These are phyloP conservation scores for Hemisphaericaspora lyxosophila DNA, from an alignment of 1,139 yeast genomes.

Conservation along the genomic window DNA sequence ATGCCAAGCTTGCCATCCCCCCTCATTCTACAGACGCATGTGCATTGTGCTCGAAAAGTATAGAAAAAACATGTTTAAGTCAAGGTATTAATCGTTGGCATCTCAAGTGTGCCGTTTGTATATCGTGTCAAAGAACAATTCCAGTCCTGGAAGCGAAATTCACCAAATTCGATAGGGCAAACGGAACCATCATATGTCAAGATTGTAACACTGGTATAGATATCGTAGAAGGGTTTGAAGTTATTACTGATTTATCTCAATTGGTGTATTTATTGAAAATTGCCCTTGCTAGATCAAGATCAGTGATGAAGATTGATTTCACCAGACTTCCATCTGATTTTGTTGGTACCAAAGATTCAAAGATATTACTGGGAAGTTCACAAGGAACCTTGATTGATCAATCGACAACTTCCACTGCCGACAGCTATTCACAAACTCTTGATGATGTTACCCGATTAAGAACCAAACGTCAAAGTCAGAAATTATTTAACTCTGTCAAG, in stretches of 20 bases:
- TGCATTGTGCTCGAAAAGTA: slow-evolving; percentile 64
- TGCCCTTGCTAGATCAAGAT: slow-evolving; percentile 76
- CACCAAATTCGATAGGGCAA: slow-evolving; percentile 25
- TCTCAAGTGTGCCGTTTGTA: slow-evolving; percentile 65
- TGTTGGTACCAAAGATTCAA: not conserved
- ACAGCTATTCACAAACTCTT: slow-evolving; percentile 64
- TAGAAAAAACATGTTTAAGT: slow-evolving; percentile 77
- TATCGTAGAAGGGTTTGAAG: slow-evolving; percentile 54
- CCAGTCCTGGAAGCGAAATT: slow-evolving; percentile 31
- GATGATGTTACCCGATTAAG: slow-evolving; percentile 77
- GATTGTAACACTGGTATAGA: slow-evolving; percentile 51
- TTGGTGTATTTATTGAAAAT: slow-evolving; percentile 75
- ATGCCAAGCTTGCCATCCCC: slow-evolving; percentile 43
- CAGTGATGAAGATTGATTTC: slow-evolving; percentile 51
- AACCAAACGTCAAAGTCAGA: slow-evolving; percentile 70
- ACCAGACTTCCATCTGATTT: slow-evolving; percentile 4
- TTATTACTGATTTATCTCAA: slow-evolving; percentile 70
- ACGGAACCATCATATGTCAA: slow-evolving; percentile 49
- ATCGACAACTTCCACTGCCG: slow-evolving; percentile 17
- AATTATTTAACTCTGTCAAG: slow-evolving; percentile 54
- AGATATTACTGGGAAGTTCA: not conserved
- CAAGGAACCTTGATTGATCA: not conserved
- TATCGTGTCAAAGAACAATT: slow-evolving; percentile 46
- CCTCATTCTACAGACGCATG: slow-evolving; percentile 79
- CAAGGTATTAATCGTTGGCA: slow-evolving; percentile 79